These are phyloP conservation scores for Misopates orontium DNA, from an alignment of 257 asterid genomes.

Conservation along the genomic window DNA sequence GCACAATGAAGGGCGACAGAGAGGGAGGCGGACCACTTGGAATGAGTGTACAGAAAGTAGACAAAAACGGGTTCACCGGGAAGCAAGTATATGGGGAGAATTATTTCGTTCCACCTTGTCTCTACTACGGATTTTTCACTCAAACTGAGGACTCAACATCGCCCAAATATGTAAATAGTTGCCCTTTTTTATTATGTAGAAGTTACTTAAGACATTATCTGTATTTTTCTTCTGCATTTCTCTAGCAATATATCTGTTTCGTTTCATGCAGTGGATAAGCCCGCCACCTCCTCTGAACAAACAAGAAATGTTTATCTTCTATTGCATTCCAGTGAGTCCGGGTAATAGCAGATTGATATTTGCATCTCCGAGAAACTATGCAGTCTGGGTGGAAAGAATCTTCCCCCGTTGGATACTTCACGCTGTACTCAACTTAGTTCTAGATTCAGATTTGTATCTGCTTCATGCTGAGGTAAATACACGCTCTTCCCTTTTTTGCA, in stretches of 20 bases:
- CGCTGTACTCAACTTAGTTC: constrained; percentile 66
- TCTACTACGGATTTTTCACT: constrained; percentile 46
- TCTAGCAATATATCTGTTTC: constrained; percentile 11
- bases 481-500: not conserved
- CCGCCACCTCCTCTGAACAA: constrained; percentile 31
- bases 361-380: constrained; percentile 69
- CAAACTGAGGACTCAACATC: constrained; percentile 43
- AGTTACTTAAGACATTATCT: not conserved
- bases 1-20: constrained; percentile 82
- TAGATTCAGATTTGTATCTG: constrained; percentile 84
- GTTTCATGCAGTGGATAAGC: constrained; percentile 43
- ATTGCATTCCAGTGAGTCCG: constrained; percentile 81
- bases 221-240: not conserved
- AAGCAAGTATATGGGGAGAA: constrained; percentile 41
- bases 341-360: constrained; percentile 82
- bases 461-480: constrained; percentile 73
- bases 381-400: constrained; percentile 57
- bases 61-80: constrained; percentile 55
- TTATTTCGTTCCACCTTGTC: constrained; percentile 64
- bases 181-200: constrained; percentile 3
- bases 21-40: constrained; percentile 87
- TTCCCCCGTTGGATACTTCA: constrained; percentile 80
- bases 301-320: constrained; percentile 47
- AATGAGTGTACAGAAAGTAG: constrained; percentile 44
- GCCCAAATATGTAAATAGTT: constrained; percentile 41